phyloP scores from a whole-genome alignment of 345 rosid species.

The Populus pruinosa region DNA sequence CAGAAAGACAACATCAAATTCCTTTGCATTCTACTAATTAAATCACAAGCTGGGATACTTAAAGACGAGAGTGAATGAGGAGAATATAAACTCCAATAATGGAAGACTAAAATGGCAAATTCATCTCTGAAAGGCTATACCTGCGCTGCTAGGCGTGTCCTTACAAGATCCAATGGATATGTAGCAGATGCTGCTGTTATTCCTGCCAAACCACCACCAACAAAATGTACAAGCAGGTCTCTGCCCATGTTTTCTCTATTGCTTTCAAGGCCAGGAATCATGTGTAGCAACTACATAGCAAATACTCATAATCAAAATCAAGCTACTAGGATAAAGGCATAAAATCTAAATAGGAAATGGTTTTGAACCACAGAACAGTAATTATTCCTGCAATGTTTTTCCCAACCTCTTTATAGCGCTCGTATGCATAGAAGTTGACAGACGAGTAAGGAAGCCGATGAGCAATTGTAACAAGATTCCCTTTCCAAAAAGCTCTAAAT shows the following conservation, averaged over 20 bases:
- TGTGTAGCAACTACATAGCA: constrained; percentile 53
- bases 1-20: neutral
- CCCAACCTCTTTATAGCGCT: constrained; percentile 71
- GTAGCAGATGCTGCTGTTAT: constrained; percentile 87
- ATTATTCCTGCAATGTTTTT: neutral
- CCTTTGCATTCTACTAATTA: neutral
- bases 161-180: constrained; percentile 91
- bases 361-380: neutral
- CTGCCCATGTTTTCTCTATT: constrained; percentile 34
- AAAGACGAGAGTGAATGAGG: neutral
- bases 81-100: neutral
- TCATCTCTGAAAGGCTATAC: constrained; percentile 23
- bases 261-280: constrained; percentile 34
- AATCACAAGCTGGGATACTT: neutral
- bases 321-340: neutral
- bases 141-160: constrained; percentile 99
- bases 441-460: constrained; percentile 94
- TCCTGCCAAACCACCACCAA: constrained; percentile 92
- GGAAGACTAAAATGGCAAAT: neutral
- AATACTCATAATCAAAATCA: constrained; percentile 5
- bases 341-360: neutral
- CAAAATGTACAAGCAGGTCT: constrained; percentile 52
- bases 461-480: constrained; percentile 89
- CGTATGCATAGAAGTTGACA: constrained; percentile 82
- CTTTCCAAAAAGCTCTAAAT: constrained; percentile 90